Base-by-base conservation (phyloP, 805 yeast genomes). In the Metschnikowia borealis region DNA sequence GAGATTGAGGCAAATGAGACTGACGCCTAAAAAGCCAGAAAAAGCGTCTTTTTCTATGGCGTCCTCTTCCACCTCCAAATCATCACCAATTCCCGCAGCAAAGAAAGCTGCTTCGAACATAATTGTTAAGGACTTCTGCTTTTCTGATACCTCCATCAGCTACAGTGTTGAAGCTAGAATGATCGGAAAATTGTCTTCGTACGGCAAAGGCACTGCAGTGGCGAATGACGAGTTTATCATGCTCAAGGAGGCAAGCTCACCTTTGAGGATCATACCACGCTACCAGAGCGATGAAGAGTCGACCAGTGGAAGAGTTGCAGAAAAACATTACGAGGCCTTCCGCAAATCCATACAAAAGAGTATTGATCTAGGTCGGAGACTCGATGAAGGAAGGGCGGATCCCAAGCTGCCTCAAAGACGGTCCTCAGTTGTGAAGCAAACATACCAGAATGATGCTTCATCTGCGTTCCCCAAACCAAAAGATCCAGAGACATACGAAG, bases 91-190 rank as follows among this genome's bases (percentile, higher is more conserved):
- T 10, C 43, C 36, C 18, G 11, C 49, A 15, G 29, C 17, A 29
- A 47, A 46, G 23, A 49, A 50, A 13, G 37, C 50, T 18, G 42
- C 51, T 21, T 11, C 33, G 6, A 37, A 34, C 20, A 29, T 51
- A 21, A 52, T 62, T n/a, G 54, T 63, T 26, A 54, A 59, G 32
- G 69, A 65, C 52, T 57, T 56, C 37, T 63, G 60, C 14, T 63
- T 65, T 36, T 54, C 66, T 0, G 69, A 63, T 39, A 60, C 69
- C 4, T 60, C 68, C 13, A 54, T 65, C 44, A 60, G 64, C 46
- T 65, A 65, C 50, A 61, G 66, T 40, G 60, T 65, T 14, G 68
- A 65, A 48, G 62, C 65, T 2, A 52, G 66, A 7, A 57, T 65
- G 15, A 59, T 65, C 36, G 68, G 66, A 5, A 63, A 60, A 42